Base-by-base conservation (phyloP, 23 red algal species). In the Gracilariopsis chorda region DNA sequence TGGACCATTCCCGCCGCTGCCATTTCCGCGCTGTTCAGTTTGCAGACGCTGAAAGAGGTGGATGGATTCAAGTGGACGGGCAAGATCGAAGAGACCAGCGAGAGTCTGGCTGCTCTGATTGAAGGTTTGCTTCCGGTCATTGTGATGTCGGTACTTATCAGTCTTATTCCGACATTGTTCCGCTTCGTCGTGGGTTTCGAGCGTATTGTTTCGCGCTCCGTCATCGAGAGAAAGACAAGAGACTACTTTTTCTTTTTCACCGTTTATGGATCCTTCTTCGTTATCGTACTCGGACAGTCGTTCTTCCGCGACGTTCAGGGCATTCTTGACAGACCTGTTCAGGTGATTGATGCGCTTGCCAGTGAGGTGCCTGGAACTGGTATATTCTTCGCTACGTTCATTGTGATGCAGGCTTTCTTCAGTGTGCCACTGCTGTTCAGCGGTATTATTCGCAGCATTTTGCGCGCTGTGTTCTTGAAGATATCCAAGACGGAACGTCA, bases 1-100 rank as follows among this genome's bases (percentile, higher is more conserved):
- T 95, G 92, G 92, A 81, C 82, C n/a, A 77, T 87, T 83, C 82
- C 83, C 23, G 92, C 84, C n/a, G 68, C 92, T 17, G 84, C 86
- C 46, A 90, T 95, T 83, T 68, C 63, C 14, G 74, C 47, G 8
- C 61, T 95, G 41, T 80, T 82, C 46, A 90, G 80, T 30, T 51
- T 95, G 58, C 7, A 76, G 51, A 82, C 52, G 1, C 59, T 95
- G 19, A 70, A 51, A 40, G 52, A 81, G 4, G 11, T 87, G 11
- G 45, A 77, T 10, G 52, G 7, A 29, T 90, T 95, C 19, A 30
- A 55, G 24, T 95, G 82, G 92, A 45, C 83, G 19, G 20, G 25
- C 12, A 43, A 58, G 43, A 60, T 86, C 24, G 30, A 60, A 14
- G 80, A 90, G 1, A n/a, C 64, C n/a, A 82, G 73, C 40, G 39